Base-by-base conservation (phyloP, 495 filamentous ascomycete species). In the Penicillium ochrochloron region DNA sequence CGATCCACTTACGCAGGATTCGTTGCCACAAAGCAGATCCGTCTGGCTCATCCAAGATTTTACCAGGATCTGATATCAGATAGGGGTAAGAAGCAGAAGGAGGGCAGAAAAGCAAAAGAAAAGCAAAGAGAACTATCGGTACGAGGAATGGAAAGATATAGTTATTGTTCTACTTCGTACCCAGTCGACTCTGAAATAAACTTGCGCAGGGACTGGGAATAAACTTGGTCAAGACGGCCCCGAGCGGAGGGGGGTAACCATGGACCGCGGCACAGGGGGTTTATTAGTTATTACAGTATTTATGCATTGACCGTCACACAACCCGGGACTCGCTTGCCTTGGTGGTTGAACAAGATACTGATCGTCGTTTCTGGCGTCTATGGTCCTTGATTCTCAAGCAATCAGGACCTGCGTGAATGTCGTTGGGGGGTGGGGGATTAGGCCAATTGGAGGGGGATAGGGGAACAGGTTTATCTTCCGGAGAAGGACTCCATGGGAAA, bases 361-460 rank as follows among this genome's bases (percentile, higher is more conserved):
- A 66, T 66, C 64, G 55, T 66, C 59, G 46, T n/a, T 50, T 66
- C 23, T 59, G 63, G 64, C 64, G 60, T 66, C 27, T 58, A 55
- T 17, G 21, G 11, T 23, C 23, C 19, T 14, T 23, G 35, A 31
- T 46, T 56, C 35, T 17, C 17, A 46, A 54, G 50, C 62, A 64
- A 64, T 64, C 62, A 64, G 57, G 11, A 33, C 33, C 19, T 5
- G 25, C 37, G 11, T 56, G 57, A 50, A 55, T 64, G 54, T 60
- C 61, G 48, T 51, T 23, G 23, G 23, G 23, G 21, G 1, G 46
- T 27, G 46, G 29, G 29, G 3, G 17, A 44, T 44, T 44, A 12
- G 57, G 57, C 57, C 57, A 59, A 59, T 59, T 59, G 57, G 31
- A 21, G 19, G 41, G 23, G 42, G 4, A 48, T 31, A 8, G 25